phyloP scores from a whole-genome alignment of 768 basidiomycete species.

The Leccinellum luteum region DNA sequence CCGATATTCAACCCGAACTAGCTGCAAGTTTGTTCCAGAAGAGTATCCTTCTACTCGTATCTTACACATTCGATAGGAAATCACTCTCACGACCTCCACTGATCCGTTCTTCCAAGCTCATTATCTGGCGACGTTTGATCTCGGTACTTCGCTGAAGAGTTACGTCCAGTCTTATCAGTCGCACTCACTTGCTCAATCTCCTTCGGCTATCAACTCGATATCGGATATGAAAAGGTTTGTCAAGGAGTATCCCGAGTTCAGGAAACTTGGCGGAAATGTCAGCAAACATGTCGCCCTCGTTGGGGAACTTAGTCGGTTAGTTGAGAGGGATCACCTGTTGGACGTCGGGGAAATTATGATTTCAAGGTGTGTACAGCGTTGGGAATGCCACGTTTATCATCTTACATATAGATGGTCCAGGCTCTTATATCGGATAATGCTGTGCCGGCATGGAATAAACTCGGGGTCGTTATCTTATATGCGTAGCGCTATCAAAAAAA shows the following conservation, averaged over 20 bases:
- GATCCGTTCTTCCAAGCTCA: slow-evolving; percentile 94
- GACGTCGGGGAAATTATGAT: slow-evolving; percentile 93
- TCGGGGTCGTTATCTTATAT: slow-evolving; percentile 87
- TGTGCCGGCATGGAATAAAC: slow-evolving; percentile 78
- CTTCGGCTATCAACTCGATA: slow-evolving; percentile 88
- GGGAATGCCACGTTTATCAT: neutral
- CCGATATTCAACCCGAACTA: slow-evolving; percentile 84
- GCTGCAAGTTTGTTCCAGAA: slow-evolving; percentile 48
- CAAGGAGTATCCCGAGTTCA: slow-evolving; percentile 97
- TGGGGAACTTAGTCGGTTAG: slow-evolving; percentile 90
- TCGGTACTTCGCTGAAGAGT: slow-evolving; percentile 85
- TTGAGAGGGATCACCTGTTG: slow-evolving; percentile 80
- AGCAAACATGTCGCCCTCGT: slow-evolving; percentile 98
- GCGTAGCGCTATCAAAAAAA: slow-evolving; percentile 94
- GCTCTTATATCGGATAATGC: slow-evolving; percentile 62
- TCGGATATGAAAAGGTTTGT: slow-evolving; percentile 96
- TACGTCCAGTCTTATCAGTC: slow-evolving; percentile 95
- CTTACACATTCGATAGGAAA: slow-evolving; percentile 58
- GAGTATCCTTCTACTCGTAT: neutral
- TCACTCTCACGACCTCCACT: slow-evolving; percentile 85
- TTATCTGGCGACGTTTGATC: slow-evolving; percentile 90
- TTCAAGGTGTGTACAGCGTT: slow-evolving; percentile 55
- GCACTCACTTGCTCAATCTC: slow-evolving; percentile 70
- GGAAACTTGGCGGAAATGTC: slow-evolving; percentile 95
- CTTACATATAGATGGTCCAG: slow-evolving; percentile 68